A percentile compares a stretch with the other conserved stretches of the same genome.
Conservation (phyloP, 1,284 basidiomycete species). For the Boletus putidus region DNA sequence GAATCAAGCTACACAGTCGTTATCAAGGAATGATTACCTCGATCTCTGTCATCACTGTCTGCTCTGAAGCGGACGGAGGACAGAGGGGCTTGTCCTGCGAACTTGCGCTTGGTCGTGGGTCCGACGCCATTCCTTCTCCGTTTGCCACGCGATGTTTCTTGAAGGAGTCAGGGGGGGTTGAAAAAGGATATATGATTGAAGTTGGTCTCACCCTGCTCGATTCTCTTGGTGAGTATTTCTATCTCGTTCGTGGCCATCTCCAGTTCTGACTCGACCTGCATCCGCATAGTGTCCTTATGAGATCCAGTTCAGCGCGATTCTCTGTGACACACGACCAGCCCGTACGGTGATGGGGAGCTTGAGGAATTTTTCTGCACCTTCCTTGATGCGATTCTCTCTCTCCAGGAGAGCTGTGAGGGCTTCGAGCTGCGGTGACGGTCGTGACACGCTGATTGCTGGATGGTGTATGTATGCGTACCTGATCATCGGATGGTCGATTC, state of each 20-base stretch:
- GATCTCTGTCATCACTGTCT: slow-evolving; percentile 42
- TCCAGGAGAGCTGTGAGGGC: slow-evolving; percentile 66
- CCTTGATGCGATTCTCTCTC: slow-evolving; percentile 75
- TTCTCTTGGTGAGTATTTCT: slow-evolving; percentile 58
- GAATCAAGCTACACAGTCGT: neutral
- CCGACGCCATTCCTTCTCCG: slow-evolving; percentile 39
- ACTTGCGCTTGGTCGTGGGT: slow-evolving; percentile 42
- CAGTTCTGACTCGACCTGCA: slow-evolving; percentile 76
- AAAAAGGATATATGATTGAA: neutral
- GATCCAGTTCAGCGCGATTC: slow-evolving; percentile 15
- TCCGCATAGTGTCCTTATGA: slow-evolving; percentile 59
- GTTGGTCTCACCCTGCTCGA: slow-evolving; percentile 56
- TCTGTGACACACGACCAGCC: slow-evolving; percentile 11
- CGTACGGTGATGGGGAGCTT: slow-evolving; percentile 63
- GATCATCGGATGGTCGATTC: slow-evolving; percentile 32
- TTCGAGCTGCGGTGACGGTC: slow-evolving; percentile 52
- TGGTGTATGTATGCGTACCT: slow-evolving; percentile 29
- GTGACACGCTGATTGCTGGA: slow-evolving; percentile 4
- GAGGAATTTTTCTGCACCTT: slow-evolving; percentile 83
- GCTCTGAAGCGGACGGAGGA: slow-evolving; percentile 33
- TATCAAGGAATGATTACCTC: slow-evolving; percentile 26
- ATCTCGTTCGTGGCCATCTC: slow-evolving; percentile 72
- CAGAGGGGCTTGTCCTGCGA: slow-evolving; percentile 39
- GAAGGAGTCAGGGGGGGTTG: neutral
- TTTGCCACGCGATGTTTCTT: slow-evolving; percentile 45